Evolutionary conservation across 352 stramenopile species (phyloP).

Genomic region (Bremia lactucae): DNA sequence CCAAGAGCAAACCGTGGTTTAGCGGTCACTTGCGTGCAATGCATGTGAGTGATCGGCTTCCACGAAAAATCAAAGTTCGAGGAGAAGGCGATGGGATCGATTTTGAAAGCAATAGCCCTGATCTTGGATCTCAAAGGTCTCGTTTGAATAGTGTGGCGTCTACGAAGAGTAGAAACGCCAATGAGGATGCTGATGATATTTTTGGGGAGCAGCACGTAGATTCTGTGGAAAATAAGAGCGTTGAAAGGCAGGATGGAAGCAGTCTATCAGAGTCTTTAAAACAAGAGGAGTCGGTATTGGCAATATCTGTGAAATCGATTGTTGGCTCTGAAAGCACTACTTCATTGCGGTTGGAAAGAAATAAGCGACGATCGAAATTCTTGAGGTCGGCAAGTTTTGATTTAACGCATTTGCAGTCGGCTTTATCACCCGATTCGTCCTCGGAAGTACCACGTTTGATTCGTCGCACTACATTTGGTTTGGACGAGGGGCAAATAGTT

Average conservation of each 20-base stretch:
- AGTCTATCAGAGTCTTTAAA: background rate
- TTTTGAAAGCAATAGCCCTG: constrained; percentile 13
- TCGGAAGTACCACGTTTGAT: constrained; percentile 12
- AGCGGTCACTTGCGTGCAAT: constrained; percentile 60
- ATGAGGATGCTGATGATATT: constrained; percentile 17
- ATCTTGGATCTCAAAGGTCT: constrained; percentile 9
- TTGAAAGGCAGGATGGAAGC: constrained; percentile 8
- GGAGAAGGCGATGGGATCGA: constrained; percentile 20
- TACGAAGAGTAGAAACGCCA: constrained; percentile 12
- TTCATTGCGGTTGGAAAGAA: constrained; percentile 2
- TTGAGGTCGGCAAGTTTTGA: constrained; percentile 66
- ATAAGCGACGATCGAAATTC: constrained; percentile 43
- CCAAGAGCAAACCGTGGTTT: constrained; percentile 45
- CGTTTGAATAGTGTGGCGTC: constrained; percentile 17
- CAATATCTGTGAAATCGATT: constrained; percentile 1
- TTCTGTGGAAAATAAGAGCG: constrained; percentile 4
- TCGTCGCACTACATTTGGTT: constrained; percentile 19
- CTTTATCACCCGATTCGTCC: constrained; percentile 14
- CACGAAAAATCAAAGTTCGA: constrained; percentile 35
- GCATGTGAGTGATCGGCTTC: constrained; percentile 49
- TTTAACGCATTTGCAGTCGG: constrained; percentile 37
- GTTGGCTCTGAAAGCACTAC: constrained; percentile 1
- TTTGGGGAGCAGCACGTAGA: constrained; percentile 3
- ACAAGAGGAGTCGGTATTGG: constrained; percentile 2
- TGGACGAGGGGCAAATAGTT: constrained; percentile 6